Conservation (phyloP, 148 eudicot species). For the Polygonum aviculare region DNA sequence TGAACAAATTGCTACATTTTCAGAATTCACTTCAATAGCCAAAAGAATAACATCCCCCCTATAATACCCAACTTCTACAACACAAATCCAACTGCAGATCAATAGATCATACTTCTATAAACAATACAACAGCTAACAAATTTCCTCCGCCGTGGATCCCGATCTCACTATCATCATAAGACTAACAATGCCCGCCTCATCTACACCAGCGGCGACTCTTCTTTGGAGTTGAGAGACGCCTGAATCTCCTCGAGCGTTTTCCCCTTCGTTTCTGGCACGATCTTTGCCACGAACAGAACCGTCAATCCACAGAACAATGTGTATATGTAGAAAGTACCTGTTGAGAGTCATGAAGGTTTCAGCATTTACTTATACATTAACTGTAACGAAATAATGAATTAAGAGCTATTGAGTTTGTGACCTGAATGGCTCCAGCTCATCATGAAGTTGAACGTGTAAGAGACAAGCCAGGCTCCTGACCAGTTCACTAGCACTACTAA, state of each 20-base stretch:
- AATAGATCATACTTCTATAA: background rate
- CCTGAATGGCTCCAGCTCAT: slow-evolving; percentile 77
- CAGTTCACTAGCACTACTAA: slow-evolving; percentile 68
- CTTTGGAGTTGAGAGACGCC: slow-evolving; percentile 6
- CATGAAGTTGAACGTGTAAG: slow-evolving; percentile 80
- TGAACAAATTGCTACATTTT: no score
- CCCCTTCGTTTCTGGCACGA: slow-evolving; percentile 4
- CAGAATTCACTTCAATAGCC: background rate
- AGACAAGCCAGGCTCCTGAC: slow-evolving; percentile 80
- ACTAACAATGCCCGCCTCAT: background rate
- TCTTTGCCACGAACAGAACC: background rate
- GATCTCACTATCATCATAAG: background rate
- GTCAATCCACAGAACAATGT: background rate
- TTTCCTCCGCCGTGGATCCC: background rate
- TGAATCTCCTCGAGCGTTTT: slow-evolving; percentile 10
- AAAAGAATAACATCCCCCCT: background rate
- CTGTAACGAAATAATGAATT: background rate
- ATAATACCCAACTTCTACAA: background rate
- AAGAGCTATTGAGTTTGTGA: slow-evolving; percentile 1
- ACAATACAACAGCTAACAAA: background rate
- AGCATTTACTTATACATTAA: background rate
- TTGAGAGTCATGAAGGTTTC: background rate
- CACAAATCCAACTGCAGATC: background rate
- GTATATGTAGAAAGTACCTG: slow-evolving; percentile 9
- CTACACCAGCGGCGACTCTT: background rate